Percentiles rank a stretch among this genome's conserved stretches.
Conservation (phyloP, 2,329 filamentous ascomycete species). For the Juglanconis oblonga region DNA sequence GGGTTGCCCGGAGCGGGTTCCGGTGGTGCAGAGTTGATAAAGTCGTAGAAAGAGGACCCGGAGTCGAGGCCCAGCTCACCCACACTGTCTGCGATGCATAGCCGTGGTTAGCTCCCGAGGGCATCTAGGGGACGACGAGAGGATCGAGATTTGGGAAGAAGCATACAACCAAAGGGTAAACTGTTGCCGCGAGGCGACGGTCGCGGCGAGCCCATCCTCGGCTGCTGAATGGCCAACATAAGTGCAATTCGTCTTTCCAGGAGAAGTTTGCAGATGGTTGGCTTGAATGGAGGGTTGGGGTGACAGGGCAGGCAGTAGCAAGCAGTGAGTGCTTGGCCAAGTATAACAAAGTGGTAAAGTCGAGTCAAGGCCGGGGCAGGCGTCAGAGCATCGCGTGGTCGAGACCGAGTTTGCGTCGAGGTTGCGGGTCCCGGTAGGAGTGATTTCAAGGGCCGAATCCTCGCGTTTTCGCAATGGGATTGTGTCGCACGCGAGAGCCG, state of each 20-base stretch:
- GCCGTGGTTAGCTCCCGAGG: neutral
- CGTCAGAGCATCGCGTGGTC: too few species aligned
- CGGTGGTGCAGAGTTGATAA: conserved; percentile 51
- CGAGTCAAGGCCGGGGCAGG: too few species aligned
- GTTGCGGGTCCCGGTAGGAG: too few species aligned
- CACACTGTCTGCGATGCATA: too few species aligned
- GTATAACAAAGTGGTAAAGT: too few species aligned
- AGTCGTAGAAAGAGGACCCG: conserved; percentile 25
- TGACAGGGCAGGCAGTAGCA: neutral
- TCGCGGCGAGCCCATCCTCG: conserved; percentile 59
- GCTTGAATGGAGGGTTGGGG: neutral
- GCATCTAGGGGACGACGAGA: neutral
- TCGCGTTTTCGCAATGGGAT: too few species aligned
- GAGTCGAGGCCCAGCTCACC: too few species aligned
- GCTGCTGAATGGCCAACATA: conserved; percentile 57
- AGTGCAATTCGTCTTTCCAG: conserved; percentile 34
- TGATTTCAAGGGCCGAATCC: too few species aligned
- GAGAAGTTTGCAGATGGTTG: neutral
- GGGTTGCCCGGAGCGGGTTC: conserved; percentile 63
- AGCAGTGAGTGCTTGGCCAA: neutral
- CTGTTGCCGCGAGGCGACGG: conserved; percentile 45
- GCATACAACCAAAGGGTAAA: conserved; percentile 66
- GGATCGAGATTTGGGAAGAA: conserved; percentile 20
- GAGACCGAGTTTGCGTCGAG: too few species aligned
- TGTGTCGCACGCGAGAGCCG: too few species aligned